phyloP scores from a whole-genome alignment of 768 basidiomycete genomes.

The Plicaturopsis crispa region DNA sequence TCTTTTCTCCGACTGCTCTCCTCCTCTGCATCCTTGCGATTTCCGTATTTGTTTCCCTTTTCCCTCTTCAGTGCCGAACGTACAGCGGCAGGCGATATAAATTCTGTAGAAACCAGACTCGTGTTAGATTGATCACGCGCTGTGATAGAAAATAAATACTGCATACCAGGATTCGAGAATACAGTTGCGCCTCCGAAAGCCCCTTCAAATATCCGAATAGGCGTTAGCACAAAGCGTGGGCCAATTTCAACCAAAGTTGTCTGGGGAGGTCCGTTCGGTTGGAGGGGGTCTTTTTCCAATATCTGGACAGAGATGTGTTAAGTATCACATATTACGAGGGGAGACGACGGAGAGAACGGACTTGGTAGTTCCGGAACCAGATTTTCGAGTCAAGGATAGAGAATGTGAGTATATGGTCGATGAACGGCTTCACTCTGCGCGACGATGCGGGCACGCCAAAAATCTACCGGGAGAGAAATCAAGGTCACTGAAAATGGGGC shows the following conservation, averaged over 20 bases:
- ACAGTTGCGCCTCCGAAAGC: constrained; percentile 93
- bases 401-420: constrained; percentile 96
- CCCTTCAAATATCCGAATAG: constrained; percentile 97
- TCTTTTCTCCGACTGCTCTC: constrained; percentile 61
- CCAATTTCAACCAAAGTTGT: constrained; percentile 95
- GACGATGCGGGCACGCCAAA: constrained; percentile 93
- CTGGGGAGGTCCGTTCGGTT: constrained; percentile 78
- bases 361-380: constrained; percentile 99
- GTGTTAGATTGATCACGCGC: constrained; percentile 6
- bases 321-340: neutral
- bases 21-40: constrained; percentile 71
- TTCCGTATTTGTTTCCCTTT: constrained; percentile 75
- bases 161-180: constrained; percentile 87
- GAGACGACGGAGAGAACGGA: constrained; percentile 23
- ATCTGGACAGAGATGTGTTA: constrained; percentile 64
- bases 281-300: constrained; percentile 86
- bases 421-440: constrained; percentile 89
- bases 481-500: neutral
- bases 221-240: constrained; percentile 93
- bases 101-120: constrained; percentile 48
- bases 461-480: constrained; percentile 44
- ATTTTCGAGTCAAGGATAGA: constrained; percentile 93
- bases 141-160: constrained; percentile 2
- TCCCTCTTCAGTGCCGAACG: constrained; percentile 63
- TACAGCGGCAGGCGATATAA: constrained; percentile 80